These are phyloP conservation scores for Emericellopsis terricola DNA, from an alignment of 495 filamentous ascomycete genomes.

Conservation along the genomic window DNA sequence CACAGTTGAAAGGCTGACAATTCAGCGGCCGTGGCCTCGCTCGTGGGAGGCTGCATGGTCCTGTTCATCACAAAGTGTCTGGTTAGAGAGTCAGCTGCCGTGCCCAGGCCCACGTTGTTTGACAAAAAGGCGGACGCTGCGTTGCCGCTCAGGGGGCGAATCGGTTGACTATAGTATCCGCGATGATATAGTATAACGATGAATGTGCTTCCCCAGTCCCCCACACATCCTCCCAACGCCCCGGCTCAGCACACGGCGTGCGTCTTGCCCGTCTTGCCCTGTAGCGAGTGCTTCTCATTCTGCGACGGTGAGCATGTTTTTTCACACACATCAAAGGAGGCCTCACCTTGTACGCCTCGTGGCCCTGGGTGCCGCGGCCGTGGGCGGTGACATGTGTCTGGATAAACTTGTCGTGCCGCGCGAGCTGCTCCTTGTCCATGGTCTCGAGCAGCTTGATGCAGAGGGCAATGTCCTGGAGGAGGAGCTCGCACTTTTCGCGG, in stretches of 20 bases:
- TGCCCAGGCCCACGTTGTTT: neutral
- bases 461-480: conserved; percentile 57
- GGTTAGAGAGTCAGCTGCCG: neutral
- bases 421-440: conserved; percentile 53
- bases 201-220: neutral
- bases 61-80: neutral
- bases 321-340: neutral
- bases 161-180: neutral
- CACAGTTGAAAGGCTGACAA: too few species aligned
- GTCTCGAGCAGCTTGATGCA: conserved; percentile 45
- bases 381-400: conserved; percentile 34
- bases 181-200: neutral
- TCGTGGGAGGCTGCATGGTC: neutral
- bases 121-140: neutral
- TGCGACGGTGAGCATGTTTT: conserved; percentile 10
- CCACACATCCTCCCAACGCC: neutral
- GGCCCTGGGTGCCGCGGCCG: conserved; percentile 38
- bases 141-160: too few species aligned
- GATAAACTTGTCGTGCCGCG: conserved; percentile 47
- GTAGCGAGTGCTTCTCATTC: conserved; percentile 65
- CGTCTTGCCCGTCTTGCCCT: conserved; percentile 79
- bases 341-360: conserved; percentile 41
- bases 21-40: too few species aligned
- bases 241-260: conserved; percentile 54
- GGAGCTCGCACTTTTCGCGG: conserved; percentile 50